These are phyloP conservation scores for Cynanchum wilfordii DNA, from an alignment of 257 asterid species.

Conservation along the genomic window DNA sequence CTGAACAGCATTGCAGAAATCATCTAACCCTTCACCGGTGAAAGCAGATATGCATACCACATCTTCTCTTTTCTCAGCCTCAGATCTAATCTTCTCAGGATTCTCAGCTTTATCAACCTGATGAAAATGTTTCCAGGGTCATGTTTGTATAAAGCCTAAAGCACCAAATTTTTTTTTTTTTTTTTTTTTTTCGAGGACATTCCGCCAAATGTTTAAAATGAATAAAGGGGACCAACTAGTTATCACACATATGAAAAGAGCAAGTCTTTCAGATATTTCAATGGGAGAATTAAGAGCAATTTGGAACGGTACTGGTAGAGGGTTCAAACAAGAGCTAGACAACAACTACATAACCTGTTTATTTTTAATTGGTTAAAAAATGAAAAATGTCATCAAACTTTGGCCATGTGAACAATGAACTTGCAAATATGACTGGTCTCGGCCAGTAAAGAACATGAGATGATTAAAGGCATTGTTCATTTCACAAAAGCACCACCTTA, in stretches of 20 bases:
- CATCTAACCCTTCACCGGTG: conserved; percentile 91
- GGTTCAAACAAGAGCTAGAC: background rate
- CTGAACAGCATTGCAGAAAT: conserved; percentile 81
- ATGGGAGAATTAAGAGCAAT: background rate
- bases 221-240: background rate
- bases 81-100: conserved; percentile 56
- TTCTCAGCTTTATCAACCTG: conserved; percentile 80
- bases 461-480: background rate
- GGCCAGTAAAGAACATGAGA: background rate
- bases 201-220: background rate
- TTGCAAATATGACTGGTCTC: background rate
- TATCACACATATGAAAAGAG: background rate
- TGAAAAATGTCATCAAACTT: background rate
- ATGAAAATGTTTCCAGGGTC: conserved; percentile 19
- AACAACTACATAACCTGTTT: background rate
- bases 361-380: background rate
- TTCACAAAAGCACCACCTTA: background rate
- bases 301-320: no score
- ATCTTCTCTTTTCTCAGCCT: conserved; percentile 55
- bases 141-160: background rate
- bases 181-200: background rate
- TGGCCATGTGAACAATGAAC: background rate
- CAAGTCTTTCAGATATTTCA: background rate
- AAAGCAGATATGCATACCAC: conserved; percentile 84
- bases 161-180: no score